Evolutionary conservation across 257 asterid species (phyloP), one percentile per base, ranked within the genome.

Genomic region (Thymus quinquecostatus): DNA sequence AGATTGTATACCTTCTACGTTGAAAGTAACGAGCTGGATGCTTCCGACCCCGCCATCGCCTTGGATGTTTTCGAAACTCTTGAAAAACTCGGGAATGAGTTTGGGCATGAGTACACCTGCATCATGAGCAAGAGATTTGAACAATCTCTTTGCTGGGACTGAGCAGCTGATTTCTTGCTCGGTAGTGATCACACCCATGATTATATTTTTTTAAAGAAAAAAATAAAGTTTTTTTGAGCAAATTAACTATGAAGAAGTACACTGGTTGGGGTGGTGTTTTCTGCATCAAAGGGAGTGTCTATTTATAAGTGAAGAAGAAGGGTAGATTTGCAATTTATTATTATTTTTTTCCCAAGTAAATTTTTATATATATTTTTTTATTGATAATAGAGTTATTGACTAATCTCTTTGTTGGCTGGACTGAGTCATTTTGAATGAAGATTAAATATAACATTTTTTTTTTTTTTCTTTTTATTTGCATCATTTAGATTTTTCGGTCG

Each of bases 41-140:
- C 68, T 63, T 29, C 68, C 68, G 28, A 63, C 68, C 10, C 68
- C 68, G 4, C 68, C 68, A 28, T 63, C 68, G 21, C 68, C 68
- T 11, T 63, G 27, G 10, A 63, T 6, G 6, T 38, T 63, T 43
- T 63, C 27, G 10, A 63, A 63, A 28, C 54, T 63, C 38, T 63
- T 63, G 51, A 63, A 63, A 14, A 63, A 63, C 29, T 63, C 11
- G 54, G 68, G 55, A 13, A 63, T 8, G 5, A 63, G 27, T 11
- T 63, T 43, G 12, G 68, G 68, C 54, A 63, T 21, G 40, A 63
- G 55, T 1, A 43, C 14, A 12, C 11, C 28, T 8, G 53, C 53
- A 62, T 62, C 68, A 0, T 40, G 4, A 34, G 44, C 68, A 5
- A 63, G 41, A 4, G 68, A 4, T 62, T 62, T 62, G 34, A 62